phyloP scores from a whole-genome alignment of 2,329 filamentous ascomycete genomes.

The Scedosporium aurantiacum region DNA sequence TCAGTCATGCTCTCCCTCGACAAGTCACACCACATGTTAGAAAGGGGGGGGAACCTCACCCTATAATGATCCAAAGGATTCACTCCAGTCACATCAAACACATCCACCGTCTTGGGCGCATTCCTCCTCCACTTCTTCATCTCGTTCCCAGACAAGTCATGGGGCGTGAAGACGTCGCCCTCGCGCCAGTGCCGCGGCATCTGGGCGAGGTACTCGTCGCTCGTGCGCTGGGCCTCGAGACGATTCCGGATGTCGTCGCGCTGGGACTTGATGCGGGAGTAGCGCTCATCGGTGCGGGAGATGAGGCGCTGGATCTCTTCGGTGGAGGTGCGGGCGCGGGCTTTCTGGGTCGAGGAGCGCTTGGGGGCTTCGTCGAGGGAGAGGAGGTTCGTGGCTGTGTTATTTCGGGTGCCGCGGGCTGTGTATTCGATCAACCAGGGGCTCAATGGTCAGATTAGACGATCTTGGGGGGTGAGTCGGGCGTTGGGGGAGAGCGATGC shows the following conservation, averaged over 20 bases:
- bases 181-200: conserved; percentile 59
- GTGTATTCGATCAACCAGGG: background rate
- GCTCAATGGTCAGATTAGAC: background rate
- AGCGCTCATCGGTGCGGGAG: conserved; percentile 13
- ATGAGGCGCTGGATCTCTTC: conserved; percentile 11
- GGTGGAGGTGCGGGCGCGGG: conserved; percentile 13
- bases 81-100: conserved; percentile 68
- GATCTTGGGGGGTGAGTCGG: background rate
- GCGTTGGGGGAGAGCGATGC: background rate
- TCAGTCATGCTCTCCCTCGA: background rate
- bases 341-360: conserved; percentile 8
- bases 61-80: conserved; percentile 80
- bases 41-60: conserved; percentile 38
- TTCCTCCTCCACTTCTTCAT: conserved; percentile 67
- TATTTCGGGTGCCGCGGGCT: conserved; percentile 8
- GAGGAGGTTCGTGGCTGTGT: conserved; percentile 15
- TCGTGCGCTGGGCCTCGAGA: conserved; percentile 21
- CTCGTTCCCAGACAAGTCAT: conserved; percentile 70
- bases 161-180: conserved; percentile 84
- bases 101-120: conserved; percentile 51
- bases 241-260: conserved; percentile 12
- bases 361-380: conserved; percentile 13
- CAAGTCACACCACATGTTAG: background rate
- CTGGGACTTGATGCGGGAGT: conserved; percentile 9
- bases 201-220: conserved; percentile 48